Percentiles rank a stretch among this genome's conserved stretches.
These are phyloP conservation scores for Solanum piurae DNA, from an alignment of 257 asterid genomes.

Conservation along the genomic window DNA sequence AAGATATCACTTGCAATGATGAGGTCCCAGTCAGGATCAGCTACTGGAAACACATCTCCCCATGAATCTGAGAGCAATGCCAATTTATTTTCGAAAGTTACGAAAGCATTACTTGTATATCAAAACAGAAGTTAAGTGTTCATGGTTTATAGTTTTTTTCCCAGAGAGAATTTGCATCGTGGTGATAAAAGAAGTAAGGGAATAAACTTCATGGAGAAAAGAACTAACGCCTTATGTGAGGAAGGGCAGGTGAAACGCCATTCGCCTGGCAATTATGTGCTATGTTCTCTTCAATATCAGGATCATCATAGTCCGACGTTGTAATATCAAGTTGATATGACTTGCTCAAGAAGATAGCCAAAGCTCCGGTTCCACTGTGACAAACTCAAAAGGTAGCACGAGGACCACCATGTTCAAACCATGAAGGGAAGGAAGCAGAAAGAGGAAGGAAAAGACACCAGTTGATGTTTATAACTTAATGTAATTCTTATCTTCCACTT, in stretches of 20 bases:
- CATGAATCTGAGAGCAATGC: constrained; percentile 62
- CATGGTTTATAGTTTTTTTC: neutral
- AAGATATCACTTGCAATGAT: constrained; percentile 87
- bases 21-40: constrained; percentile 75
- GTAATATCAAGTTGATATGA: constrained; percentile 58
- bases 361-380: constrained; percentile 94
- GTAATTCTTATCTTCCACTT: neutral
- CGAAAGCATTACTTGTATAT: neutral
- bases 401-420: neutral
- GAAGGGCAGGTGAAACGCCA: constrained; percentile 63
- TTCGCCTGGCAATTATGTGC: constrained; percentile 61
- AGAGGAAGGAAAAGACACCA: neutral
- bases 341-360: constrained; percentile 73
- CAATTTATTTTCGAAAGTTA: neutral
- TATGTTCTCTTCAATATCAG: constrained; percentile 74
- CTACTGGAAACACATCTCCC: constrained; percentile 72
- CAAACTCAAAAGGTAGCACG: constrained; percentile 6
- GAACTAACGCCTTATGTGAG: constrained; percentile 69
- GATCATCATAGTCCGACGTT: constrained; percentile 97
- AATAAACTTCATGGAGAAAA: neutral
- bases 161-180: neutral
- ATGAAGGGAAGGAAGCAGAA: neutral
- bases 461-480: neutral
- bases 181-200: neutral
- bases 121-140: neutral